Conservation (phyloP, 768 basidiomycete species). For the Auriscalpium orientale region DNA sequence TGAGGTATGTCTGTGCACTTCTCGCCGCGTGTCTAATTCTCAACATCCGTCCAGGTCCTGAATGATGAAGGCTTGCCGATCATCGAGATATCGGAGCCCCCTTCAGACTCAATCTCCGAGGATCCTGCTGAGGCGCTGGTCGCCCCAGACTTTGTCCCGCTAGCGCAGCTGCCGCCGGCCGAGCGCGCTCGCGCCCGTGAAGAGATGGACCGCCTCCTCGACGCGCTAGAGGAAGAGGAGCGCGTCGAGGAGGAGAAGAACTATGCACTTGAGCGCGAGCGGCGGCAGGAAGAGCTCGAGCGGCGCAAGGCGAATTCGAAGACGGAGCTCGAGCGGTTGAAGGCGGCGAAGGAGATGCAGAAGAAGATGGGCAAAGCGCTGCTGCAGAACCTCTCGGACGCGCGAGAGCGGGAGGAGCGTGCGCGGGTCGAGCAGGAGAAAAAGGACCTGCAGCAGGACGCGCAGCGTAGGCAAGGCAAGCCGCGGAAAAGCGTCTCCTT, state of each 20-base stretch:
- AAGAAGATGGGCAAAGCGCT: slow-evolving; percentile 75
- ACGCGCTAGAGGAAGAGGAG: slow-evolving; percentile 69
- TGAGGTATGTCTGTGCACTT: slow-evolving; percentile 43
- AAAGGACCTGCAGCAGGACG: slow-evolving; percentile 20
- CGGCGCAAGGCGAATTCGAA: slow-evolving; percentile 43
- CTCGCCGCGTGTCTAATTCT: slow-evolving; percentile 16
- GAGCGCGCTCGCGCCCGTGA: slow-evolving; percentile 44
- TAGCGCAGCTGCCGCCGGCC: slow-evolving; percentile 36
- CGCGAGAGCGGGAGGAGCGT: slow-evolving; percentile 32
- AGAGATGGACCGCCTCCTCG: slow-evolving; percentile 59
- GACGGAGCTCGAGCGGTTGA: slow-evolving; percentile 31
- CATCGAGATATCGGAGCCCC: slow-evolving; percentile 65
- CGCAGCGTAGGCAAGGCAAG: slow-evolving; percentile 25
- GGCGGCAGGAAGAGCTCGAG: slow-evolving; percentile 38
- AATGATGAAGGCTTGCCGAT: slow-evolving; percentile 79
- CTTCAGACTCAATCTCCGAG: slow-evolving; percentile 14
- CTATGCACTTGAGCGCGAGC: slow-evolving; percentile 32
- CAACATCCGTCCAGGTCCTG: slow-evolving; percentile 37
- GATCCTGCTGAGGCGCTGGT: slow-evolving; percentile 14
- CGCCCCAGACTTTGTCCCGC: slow-evolving; percentile 40
- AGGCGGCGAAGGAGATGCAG: slow-evolving; percentile 44
- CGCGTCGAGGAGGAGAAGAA: slow-evolving; percentile 34
- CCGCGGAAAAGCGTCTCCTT: slow-evolving; percentile 63
- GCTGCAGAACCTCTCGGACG: slow-evolving; percentile 36
- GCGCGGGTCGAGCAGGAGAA: slow-evolving; percentile 23